A percentile compares a stretch with the other conserved stretches of the same genome.
Conservation (phyloP, 768 basidiomycete species). For the Lactifluus hygrophoroides region DNA sequence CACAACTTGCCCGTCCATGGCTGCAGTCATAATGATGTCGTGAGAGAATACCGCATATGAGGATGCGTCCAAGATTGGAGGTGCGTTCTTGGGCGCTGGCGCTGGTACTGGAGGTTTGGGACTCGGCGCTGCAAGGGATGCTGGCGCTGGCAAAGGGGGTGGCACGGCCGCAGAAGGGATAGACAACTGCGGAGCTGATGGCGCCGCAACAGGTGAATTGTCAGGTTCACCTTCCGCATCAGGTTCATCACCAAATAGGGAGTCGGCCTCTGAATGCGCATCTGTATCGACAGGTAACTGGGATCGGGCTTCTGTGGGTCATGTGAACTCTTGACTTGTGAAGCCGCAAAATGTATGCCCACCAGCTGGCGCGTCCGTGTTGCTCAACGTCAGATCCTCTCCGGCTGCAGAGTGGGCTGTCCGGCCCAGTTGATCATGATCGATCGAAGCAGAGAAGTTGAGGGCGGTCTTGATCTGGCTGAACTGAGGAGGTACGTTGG, state of each 20-base stretch:
- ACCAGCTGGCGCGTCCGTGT: not conserved
- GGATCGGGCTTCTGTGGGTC: constrained; percentile 7
- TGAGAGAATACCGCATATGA: constrained; percentile 61
- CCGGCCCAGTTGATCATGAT: not conserved
- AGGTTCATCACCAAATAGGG: constrained; percentile 83
- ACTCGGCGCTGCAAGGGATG: constrained; percentile 14
- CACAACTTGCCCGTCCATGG: constrained; percentile 86
- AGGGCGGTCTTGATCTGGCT: constrained; percentile 5
- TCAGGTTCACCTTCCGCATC: constrained; percentile 47
- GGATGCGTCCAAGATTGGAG: constrained; percentile 57
- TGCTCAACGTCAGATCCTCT: not conserved
- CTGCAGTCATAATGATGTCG: constrained; percentile 81
- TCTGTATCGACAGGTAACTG: constrained; percentile 35
- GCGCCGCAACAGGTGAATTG: constrained; percentile 1
- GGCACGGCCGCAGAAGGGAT: constrained; percentile 16
- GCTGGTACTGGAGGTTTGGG: constrained; percentile 57
- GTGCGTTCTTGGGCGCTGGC: constrained; percentile 56
- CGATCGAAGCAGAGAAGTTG: not conserved
- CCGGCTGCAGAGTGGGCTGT: constrained; percentile 1
- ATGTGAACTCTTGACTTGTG: not conserved
- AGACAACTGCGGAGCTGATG: constrained; percentile 4
- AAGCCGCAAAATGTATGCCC: not conserved
- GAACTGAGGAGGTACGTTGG: constrained; percentile 21
- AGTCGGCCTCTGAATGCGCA: constrained; percentile 72
- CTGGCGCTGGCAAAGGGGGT: constrained; percentile 12